These are phyloP conservation scores for Kitagawia praeruptora DNA, from an alignment of 129 eudicot genomes.

Conservation along the genomic window DNA sequence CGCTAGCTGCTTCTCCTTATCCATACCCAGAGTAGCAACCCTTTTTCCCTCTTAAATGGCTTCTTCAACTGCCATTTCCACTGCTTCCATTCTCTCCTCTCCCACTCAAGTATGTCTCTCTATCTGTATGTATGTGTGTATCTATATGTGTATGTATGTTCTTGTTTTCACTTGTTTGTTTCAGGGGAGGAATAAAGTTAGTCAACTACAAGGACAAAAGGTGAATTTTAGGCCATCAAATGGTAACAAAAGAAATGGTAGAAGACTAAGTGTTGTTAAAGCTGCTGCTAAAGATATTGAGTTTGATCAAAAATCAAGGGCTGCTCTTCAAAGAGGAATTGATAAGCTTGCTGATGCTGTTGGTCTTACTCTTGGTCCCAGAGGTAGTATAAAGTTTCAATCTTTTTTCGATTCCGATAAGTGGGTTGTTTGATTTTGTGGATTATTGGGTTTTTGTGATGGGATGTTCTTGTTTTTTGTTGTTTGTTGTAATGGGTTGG, in stretches of 20 bases:
- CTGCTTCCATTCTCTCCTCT: constrained; percentile 51
- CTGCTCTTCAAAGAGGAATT: constrained; percentile 69
- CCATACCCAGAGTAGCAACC: not conserved
- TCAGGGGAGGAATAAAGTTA: constrained; percentile 23
- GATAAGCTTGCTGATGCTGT: constrained; percentile 73
- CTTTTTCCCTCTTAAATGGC: constrained; percentile 31
- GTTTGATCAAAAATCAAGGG: constrained; percentile 59
- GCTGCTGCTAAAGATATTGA: constrained; percentile 70
- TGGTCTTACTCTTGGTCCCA: constrained; percentile 75
- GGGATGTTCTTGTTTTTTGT: not conserved
- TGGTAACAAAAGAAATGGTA: constrained; percentile 16
- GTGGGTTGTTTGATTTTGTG: not conserved
- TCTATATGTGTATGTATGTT: not conserved
- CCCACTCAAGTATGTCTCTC: constrained; percentile 27
- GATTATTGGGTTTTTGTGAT: too few relatives aligned
- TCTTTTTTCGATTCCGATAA: not conserved
- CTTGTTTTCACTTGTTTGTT: not conserved
- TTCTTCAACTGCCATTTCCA: constrained; percentile 66
- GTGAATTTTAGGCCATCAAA: constrained; percentile 14
- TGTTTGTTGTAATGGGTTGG: not conserved
- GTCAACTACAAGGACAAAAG: constrained; percentile 34
- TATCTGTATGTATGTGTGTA: not conserved
- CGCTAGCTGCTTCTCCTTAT: not conserved
- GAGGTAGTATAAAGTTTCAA: constrained; percentile 31
- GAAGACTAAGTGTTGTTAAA: constrained; percentile 51